Base-by-base conservation (phyloP, 2,329 filamentous ascomycete genomes). In the Exophiala oligosperma region DNA sequence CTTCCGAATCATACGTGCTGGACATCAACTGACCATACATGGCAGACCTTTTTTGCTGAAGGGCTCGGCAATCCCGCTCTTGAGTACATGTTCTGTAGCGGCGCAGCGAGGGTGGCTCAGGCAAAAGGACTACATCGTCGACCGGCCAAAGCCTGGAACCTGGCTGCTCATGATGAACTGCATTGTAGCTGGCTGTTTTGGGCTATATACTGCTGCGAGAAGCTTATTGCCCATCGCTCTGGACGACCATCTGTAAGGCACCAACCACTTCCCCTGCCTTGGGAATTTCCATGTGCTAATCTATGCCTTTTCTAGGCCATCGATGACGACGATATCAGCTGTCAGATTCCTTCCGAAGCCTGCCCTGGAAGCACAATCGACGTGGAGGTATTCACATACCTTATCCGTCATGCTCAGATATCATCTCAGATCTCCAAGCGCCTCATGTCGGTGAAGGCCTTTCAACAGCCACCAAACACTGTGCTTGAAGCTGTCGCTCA, bases 311-410 rank as follows among this genome's bases (percentile, higher is more conserved):
- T 37, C 11, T 21, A 56, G 53, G 29, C 32, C 6, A 56, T 56
- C n/a, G 24, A 51, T 38, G 54, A 56, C 40, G 48, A n/a, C 6
- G 48, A 56, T 4, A 52, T 56, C 14, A 56, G 40, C 48, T 44
- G 47, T 21, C 24, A 49, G 23, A 24, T 56, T 24, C 54, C 54
- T 1, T 17, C 35, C 12, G 12, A n/a, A 8, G 14, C 38, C 2
- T 7, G 21, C 5, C 28, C 29, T 1, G 54, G 29, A n/a, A 56
- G 29, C 17, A 17, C 32, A 11, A 35, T 32, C 4, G 24, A 51
- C 38, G 21, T 51, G 29, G 35, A 9, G 2, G 26, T 35, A 6
- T 41, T 51, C 14, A 21, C 28, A 12, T n/a, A 23, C 5, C 23
- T 41, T 12, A 49, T 52, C 4, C 21, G 26, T 6, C 48, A 51